Conservation (phyloP, 345 rosid genomes). For the Eucalyptus cloeziana region DNA sequence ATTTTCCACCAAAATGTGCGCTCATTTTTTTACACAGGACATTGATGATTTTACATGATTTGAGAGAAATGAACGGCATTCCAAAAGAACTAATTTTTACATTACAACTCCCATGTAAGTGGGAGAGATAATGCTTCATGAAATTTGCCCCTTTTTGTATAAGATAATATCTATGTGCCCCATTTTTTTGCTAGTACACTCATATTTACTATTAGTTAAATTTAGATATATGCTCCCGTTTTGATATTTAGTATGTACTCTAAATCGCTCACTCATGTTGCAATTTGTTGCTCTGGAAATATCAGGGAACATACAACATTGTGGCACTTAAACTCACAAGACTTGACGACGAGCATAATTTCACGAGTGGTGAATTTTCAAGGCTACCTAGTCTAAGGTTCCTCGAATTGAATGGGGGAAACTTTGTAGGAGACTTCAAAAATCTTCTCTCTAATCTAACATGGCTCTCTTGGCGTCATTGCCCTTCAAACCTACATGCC, state of each 20-base stretch:
- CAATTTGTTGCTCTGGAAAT: no score
- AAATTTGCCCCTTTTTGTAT: neutral
- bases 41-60: neutral
- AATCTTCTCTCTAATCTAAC: neutral
- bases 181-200: no score
- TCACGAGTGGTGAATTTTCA: neutral
- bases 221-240: no score
- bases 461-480: neutral
- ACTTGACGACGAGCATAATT: neutral
- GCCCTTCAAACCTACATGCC: neutral
- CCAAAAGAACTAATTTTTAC: neutral
- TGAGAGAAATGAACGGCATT: neutral
- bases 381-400: neutral
- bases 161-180: no score
- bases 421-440: neutral
- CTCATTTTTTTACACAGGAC: neutral
- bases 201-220: no score
- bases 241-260: no score
- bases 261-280: no score
- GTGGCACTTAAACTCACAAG: neutral
- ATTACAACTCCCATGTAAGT: neutral
- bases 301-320: no score
- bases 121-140: neutral
- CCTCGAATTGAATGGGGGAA: neutral
- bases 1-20: accelerated